These are phyloP conservation scores for Pseudogymnoascus verrucosus DNA, from an alignment of 2,329 filamentous ascomycete species.

Conservation along the genomic window DNA sequence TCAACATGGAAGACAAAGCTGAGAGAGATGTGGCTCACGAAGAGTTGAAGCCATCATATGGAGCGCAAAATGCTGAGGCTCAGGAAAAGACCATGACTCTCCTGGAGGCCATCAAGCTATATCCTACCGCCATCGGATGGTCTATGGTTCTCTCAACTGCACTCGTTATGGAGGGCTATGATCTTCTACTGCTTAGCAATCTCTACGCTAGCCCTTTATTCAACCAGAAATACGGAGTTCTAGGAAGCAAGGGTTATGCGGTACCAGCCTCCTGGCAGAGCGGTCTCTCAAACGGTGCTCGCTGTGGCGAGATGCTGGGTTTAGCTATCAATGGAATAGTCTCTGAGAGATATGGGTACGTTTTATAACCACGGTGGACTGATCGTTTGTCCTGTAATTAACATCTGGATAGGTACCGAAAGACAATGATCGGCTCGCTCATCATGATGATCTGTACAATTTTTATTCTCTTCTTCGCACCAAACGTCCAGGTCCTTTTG, in stretches of 20 bases:
- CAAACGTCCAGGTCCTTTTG: conserved; percentile 36
- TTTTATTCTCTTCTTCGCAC: conserved; percentile 43
- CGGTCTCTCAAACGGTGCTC: conserved; percentile 31
- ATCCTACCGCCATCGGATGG: conserved; percentile 39
- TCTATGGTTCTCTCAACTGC: conserved; percentile 28
- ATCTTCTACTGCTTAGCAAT: conserved; percentile 27
- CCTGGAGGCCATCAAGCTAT: conserved; percentile 38
- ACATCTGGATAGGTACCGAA: conserved; percentile 31
- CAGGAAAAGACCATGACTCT: conserved; percentile 46
- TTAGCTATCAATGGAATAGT: conserved; percentile 35
- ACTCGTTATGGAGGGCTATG: conserved; percentile 33
- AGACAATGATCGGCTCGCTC: conserved; percentile 38
- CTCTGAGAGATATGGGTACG: conserved; percentile 39
- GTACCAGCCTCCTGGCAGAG: conserved; percentile 36
- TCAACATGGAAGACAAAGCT: background rate
- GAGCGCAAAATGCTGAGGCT: conserved; percentile 13
- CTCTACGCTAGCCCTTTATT: conserved; percentile 27
- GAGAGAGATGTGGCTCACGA: background rate
- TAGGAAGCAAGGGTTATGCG: conserved; percentile 27
- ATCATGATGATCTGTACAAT: conserved; percentile 36
- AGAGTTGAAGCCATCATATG: background rate
- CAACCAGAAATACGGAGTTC: conserved; percentile 24
- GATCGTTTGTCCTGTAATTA: conserved; percentile 35
- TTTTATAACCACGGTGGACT: conserved; percentile 31
- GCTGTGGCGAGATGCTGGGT: conserved; percentile 35